Conservation (phyloP, 2,329 filamentous ascomycete genomes). For the Apiospora saccharicola region DNA sequence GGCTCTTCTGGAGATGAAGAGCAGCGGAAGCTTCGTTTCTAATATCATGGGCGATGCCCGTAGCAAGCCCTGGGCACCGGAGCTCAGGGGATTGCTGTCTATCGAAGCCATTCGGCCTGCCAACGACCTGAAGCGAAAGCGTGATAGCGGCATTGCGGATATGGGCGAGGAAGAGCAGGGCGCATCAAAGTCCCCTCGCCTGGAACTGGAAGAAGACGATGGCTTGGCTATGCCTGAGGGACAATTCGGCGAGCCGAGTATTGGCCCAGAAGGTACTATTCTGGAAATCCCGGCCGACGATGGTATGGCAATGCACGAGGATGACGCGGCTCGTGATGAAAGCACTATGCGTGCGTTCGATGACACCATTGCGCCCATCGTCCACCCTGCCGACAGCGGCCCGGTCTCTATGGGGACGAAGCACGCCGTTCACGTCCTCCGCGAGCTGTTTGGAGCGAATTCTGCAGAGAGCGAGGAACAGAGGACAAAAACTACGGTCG, state of each 20-base stretch:
- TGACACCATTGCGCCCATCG: slow-evolving; percentile 76
- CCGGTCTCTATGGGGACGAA: slow-evolving; percentile 91
- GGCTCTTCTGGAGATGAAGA: slow-evolving; percentile 90
- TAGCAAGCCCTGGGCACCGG: slow-evolving; percentile 84
- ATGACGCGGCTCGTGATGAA: slow-evolving; percentile 53
- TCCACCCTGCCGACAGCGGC: slow-evolving; percentile 84
- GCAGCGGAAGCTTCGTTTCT: slow-evolving; percentile 86
- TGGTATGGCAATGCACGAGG: slow-evolving; percentile 53
- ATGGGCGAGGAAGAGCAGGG: slow-evolving; percentile 72
- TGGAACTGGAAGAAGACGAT: slow-evolving; percentile 73
- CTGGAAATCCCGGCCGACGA: slow-evolving; percentile 70
- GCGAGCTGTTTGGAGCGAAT: slow-evolving; percentile 83
- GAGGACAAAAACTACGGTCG: slow-evolving; percentile 77
- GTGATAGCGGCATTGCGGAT: slow-evolving; percentile 85
- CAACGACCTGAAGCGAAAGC: slow-evolving; percentile 90
- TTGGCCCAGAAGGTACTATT: slow-evolving; percentile 67
- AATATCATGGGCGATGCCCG: slow-evolving; percentile 85
- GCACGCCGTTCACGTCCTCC: slow-evolving; percentile 92
- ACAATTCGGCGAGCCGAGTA: slow-evolving; percentile 60
- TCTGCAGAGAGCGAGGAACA: slow-evolving; percentile 73
- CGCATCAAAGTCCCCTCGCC: slow-evolving; percentile 72
- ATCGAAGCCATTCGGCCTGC: slow-evolving; percentile 79
- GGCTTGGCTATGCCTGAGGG: slow-evolving; percentile 55
- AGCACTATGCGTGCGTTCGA: slow-evolving; percentile 72
- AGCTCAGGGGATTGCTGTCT: slow-evolving; percentile 91